Percentiles rank a stretch among this genome's conserved stretches.
Evolutionary conservation across 208 protist species (phyloP).

Genomic region (Trypanosoma boissoni): DNA sequence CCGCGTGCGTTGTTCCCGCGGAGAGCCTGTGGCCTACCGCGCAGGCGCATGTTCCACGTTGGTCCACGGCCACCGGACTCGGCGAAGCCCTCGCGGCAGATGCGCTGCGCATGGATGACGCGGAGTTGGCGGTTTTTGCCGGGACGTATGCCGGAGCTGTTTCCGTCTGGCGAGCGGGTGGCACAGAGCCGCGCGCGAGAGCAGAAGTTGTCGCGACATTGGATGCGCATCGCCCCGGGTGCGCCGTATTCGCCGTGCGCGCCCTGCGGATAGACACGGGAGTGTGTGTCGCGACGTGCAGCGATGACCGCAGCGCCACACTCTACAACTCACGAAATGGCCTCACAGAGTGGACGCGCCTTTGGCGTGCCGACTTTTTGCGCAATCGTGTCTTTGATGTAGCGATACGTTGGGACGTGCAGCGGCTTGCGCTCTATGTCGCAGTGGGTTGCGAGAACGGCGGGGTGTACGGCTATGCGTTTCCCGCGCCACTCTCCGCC

Average conservation of each 20-base stretch:
- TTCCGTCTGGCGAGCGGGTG: slow-evolving; percentile 32
- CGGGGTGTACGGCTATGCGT: slow-evolving; percentile 32
- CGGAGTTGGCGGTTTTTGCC: slow-evolving; percentile 28
- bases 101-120: slow-evolving; percentile 13
- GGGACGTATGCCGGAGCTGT: slow-evolving; percentile 61
- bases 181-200: neutral
- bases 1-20: neutral
- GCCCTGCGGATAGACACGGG: no score
- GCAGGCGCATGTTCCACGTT: neutral
- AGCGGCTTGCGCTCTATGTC: slow-evolving; percentile 8
- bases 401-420: slow-evolving; percentile 14
- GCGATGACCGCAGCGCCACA: slow-evolving; percentile 67
- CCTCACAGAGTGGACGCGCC: slow-evolving; percentile 46
- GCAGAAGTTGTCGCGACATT: slow-evolving; percentile 18
- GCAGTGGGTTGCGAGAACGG: slow-evolving; percentile 64
- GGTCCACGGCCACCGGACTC: slow-evolving; percentile 14
- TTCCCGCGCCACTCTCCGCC: slow-evolving; percentile 8
- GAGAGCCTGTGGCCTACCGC: neutral
- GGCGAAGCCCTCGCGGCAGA: slow-evolving; percentile 51
- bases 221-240: slow-evolving; percentile 43
- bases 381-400: slow-evolving; percentile 71
- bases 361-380: slow-evolving; percentile 31
- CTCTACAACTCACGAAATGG: slow-evolving; percentile 35
- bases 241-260: slow-evolving; percentile 66
- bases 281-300: slow-evolving; percentile 57